Percentiles rank a stretch among this genome's conserved stretches.
phyloP scores from a whole-genome alignment of 108 stramenopile species.

The Phaeodactylum tricornutum region DNA sequence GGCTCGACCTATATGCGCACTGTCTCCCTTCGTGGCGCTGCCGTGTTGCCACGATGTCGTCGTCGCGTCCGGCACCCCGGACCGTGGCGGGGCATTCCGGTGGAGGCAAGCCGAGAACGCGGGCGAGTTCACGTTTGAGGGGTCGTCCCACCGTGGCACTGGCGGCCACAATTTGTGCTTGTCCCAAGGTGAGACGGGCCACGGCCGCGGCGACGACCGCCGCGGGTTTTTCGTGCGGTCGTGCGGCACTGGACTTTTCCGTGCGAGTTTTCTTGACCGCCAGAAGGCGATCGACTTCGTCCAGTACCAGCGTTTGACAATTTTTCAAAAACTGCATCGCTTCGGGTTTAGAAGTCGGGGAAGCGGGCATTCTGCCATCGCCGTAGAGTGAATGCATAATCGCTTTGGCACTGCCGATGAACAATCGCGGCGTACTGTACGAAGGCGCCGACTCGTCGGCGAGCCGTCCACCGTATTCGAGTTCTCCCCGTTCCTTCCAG shows the following conservation, averaged over 20 bases:
- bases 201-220: slow-evolving; percentile 67
- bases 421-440: slow-evolving; percentile 39
- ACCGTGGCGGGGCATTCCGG: slow-evolving; percentile 68
- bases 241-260: slow-evolving; percentile 13
- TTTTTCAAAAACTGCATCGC: slow-evolving; percentile 51
- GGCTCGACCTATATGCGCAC: slow-evolving; percentile 45
- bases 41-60: slow-evolving; percentile 5
- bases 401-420: slow-evolving; percentile 75
- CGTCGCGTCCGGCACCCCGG: slow-evolving; percentile 26
- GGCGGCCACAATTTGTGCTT: slow-evolving; percentile 74
- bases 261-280: slow-evolving; percentile 33
- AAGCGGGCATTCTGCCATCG: slow-evolving; percentile 56
- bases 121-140: slow-evolving; percentile 76
- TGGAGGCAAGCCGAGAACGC: slow-evolving; percentile 72
- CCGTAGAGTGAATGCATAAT: slow-evolving; percentile 64
- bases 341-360: slow-evolving; percentile 72
- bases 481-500: slow-evolving; percentile 29
- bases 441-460: slow-evolving; percentile 12
- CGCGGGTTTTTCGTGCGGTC: slow-evolving; percentile 61
- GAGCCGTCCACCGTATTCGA: slow-evolving; percentile 16
- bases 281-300: slow-evolving; percentile 76
- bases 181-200: slow-evolving; percentile 54
- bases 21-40: slow-evolving; percentile 2
- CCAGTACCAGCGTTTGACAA: slow-evolving; percentile 62
- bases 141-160: slow-evolving; percentile 93